These are phyloP conservation scores for Ogataea naganishii DNA, from an alignment of 805 yeast genomes.

Conservation along the genomic window DNA sequence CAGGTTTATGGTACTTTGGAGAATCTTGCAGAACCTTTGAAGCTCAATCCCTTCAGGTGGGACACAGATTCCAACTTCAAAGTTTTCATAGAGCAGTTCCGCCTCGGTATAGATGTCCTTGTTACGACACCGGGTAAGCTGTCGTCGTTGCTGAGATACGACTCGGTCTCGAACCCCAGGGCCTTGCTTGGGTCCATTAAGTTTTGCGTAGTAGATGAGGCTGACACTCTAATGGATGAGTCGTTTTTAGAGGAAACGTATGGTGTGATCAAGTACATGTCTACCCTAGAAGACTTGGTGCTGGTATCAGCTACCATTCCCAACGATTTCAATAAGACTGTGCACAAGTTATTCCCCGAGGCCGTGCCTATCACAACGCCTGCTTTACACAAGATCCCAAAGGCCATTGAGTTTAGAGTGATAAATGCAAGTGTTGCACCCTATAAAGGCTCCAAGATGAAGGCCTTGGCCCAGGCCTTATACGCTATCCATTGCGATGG, in stretches of 20 bases:
- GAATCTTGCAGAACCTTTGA: conserved; percentile 25
- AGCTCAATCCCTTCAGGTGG: conserved; percentile 48
- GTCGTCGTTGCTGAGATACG: conserved; percentile 21
- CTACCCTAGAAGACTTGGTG: conserved; percentile 50
- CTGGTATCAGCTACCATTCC: conserved; percentile 92
- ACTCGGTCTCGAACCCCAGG: conserved; percentile 22
- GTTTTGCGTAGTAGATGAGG: conserved; percentile 80
- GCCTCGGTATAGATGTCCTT: conserved; percentile 60
- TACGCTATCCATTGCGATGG: conserved; percentile 82
- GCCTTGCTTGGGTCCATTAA: conserved; percentile 36
- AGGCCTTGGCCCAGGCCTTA: conserved; percentile 81
- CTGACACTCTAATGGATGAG: conserved; percentile 83
- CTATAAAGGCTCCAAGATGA: conserved; percentile 72
- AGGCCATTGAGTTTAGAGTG: conserved; percentile 59
- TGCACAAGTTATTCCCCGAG: conserved; percentile 56
- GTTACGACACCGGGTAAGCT: conserved; percentile 83
- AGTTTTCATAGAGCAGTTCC: conserved; percentile 38
- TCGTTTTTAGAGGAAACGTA: conserved; percentile 67
- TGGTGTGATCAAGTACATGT: conserved; percentile 37
- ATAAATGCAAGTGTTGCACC: conserved; percentile 75
- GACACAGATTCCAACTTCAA: conserved; percentile 49
- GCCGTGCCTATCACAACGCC: conserved; percentile 67
- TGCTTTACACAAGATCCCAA: conserved; percentile 75
- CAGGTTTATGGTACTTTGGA: conserved; percentile 54
- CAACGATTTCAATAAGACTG: conserved; percentile 54